These are phyloP conservation scores for Ustilago trichophora DNA, from an alignment of 1,284 basidiomycete species.

Conservation along the genomic window DNA sequence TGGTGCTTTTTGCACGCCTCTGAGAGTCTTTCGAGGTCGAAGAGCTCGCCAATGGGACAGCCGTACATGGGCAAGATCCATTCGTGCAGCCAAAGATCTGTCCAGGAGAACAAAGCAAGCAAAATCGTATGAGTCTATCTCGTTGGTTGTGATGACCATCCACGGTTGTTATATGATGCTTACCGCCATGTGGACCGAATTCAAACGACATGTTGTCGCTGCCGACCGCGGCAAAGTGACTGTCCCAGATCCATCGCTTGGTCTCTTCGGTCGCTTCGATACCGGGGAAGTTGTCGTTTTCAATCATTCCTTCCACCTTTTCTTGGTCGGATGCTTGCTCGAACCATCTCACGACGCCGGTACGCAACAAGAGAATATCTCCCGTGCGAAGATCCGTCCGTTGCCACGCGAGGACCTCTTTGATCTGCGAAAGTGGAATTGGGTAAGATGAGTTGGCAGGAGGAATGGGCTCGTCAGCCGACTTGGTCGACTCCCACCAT, in stretches of 20 bases:
- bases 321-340: conserved; percentile 21
- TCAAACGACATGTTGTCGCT: conserved; percentile 43
- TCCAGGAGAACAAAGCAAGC: neutral
- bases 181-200: conserved; percentile 37
- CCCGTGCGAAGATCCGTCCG: conserved; percentile 14
- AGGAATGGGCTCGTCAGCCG: conserved; percentile 19
- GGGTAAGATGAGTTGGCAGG: conserved; percentile 26
- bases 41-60: conserved; percentile 45
- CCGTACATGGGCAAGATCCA: conserved; percentile 45
- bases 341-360: conserved; percentile 42
- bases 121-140: neutral
- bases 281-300: conserved; percentile 41
- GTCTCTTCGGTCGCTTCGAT: conserved; percentile 39
- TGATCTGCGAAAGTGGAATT: conserved; percentile 33
- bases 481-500: conserved; percentile 42
- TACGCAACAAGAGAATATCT: conserved; percentile 33
- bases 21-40: conserved; percentile 39
- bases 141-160: neutral
- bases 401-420: conserved; percentile 33
- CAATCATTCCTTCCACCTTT: conserved; percentile 28
- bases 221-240: conserved; percentile 41
- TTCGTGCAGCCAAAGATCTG: conserved; percentile 44
- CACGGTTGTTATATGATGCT: neutral
- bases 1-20: conserved; percentile 29
- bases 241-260: conserved; percentile 41